These are phyloP conservation scores for Helianthus tuberosus DNA, from an alignment of 129 eudicot species.

Conservation along the genomic window DNA sequence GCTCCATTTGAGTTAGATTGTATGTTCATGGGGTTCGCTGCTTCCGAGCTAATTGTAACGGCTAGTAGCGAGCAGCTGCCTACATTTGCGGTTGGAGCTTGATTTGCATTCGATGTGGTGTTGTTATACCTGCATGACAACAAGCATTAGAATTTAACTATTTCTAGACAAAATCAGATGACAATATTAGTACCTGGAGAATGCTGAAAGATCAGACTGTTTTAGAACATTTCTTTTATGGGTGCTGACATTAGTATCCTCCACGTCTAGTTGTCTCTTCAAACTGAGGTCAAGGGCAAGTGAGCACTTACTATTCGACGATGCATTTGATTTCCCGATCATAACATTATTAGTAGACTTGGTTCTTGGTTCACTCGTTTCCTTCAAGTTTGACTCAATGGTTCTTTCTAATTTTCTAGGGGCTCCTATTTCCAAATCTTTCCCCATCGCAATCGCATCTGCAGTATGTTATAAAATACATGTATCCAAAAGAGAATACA, in stretches of 20 bases:
- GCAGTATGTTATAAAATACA: constrained; percentile 13
- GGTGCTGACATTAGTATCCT: constrained; percentile 39
- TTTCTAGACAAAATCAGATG: background rate
- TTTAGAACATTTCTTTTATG: constrained; percentile 48
- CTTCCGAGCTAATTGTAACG: constrained; percentile 52
- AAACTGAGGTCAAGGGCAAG: constrained; percentile 63
- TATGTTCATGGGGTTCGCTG: constrained; percentile 45
- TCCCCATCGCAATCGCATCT: constrained; percentile 47
- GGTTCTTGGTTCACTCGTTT: constrained; percentile 30
- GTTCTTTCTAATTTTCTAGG: constrained; percentile 32
- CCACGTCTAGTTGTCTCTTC: constrained; percentile 47
- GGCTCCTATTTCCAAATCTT: constrained; percentile 52
- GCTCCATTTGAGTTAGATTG: constrained; percentile 46
- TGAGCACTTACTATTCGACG: constrained; percentile 24
- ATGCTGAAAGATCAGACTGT: constrained; percentile 66
- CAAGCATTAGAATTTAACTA: background rate
- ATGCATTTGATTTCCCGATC: constrained; percentile 32
- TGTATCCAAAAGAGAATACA: background rate
- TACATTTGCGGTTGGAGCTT: constrained; percentile 53
- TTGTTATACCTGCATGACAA: constrained; percentile 50
- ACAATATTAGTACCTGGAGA: constrained; percentile 50
- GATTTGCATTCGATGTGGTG: constrained; percentile 46
- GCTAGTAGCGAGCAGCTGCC: constrained; percentile 71
- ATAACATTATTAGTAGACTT: constrained; percentile 31
- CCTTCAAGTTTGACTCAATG: constrained; percentile 32